These are phyloP conservation scores for Salicornia ramosissima DNA, from an alignment of 148 eudicot genomes.

Conservation along the genomic window DNA sequence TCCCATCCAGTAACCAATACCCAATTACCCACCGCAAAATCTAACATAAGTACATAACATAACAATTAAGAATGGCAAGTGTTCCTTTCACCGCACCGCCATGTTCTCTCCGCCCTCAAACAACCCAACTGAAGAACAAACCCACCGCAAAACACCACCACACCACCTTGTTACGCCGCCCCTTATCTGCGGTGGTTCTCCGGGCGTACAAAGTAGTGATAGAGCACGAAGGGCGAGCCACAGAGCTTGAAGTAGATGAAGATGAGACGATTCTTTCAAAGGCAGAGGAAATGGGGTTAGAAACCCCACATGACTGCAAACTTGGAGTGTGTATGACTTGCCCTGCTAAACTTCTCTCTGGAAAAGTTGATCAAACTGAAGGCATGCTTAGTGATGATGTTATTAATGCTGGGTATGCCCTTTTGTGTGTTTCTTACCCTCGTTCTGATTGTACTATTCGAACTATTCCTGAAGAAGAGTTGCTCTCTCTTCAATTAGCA, in stretches of 20 bases:
- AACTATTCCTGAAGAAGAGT: conserved; percentile 82
- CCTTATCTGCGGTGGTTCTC: conserved; percentile 19
- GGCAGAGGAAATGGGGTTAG: conserved; percentile 61
- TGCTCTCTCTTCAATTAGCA: conserved; percentile 71
- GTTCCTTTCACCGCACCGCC: conserved; percentile 37
- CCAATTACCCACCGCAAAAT: no score
- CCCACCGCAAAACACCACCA: neutral
- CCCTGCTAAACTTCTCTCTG: conserved; percentile 66
- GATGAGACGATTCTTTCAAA: conserved; percentile 75
- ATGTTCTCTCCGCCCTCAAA: conserved; percentile 33
- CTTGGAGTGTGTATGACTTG: conserved; percentile 98
- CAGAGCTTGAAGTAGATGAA: conserved; percentile 66
- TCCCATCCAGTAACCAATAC: no score
- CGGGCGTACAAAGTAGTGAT: conserved; percentile 66
- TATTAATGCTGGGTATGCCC: conserved; percentile 62
- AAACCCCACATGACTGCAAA: conserved; percentile 78
- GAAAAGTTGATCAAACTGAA: conserved; percentile 77
- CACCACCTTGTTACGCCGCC: neutral
- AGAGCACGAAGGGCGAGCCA: conserved; percentile 56
- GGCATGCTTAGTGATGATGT: conserved; percentile 98
- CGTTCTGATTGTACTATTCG: conserved; percentile 62
- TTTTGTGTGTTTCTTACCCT: conserved; percentile 72
- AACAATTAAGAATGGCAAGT: conserved; percentile 45
- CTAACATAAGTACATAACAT: no score
- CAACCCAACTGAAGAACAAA: conserved; percentile 18